A percentile compares a stretch with the other conserved stretches of the same genome.
Evolutionary conservation across 1,284 basidiomycete species (phyloP).

Genomic region (Rhodotorula glutinis): DNA sequence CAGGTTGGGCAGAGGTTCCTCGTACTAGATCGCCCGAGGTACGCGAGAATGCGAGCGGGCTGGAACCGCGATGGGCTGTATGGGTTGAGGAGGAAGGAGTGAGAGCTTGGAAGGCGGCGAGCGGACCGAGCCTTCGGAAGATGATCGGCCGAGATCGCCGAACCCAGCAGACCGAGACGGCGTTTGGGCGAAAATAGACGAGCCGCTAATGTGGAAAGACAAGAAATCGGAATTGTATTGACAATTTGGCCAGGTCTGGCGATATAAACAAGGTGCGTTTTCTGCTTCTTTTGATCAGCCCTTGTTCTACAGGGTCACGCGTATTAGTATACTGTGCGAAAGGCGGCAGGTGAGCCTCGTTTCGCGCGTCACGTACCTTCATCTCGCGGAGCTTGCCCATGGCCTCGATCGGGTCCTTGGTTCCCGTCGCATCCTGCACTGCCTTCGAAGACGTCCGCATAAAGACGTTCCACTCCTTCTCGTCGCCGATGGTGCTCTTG

Average conservation of each 20-base stretch:
- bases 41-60: background rate
- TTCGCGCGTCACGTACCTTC: slow-evolving; percentile 18
- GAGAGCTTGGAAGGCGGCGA: background rate
- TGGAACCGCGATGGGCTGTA: background rate
- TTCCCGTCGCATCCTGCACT: slow-evolving; percentile 31
- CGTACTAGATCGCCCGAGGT: slow-evolving; percentile 5
- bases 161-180: too few species aligned
- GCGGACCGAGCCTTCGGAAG: background rate
- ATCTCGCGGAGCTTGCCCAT: slow-evolving; percentile 34
- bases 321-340: background rate
- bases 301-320: slow-evolving; percentile 17
- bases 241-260: background rate
- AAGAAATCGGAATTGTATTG: background rate
- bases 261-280: too few species aligned
- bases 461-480: slow-evolving; percentile 81
- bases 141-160: background rate
- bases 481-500: slow-evolving; percentile 76
- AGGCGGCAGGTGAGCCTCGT: background rate
- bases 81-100: background rate
- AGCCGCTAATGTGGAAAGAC: too few species aligned
- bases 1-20: slow-evolving; percentile 4
- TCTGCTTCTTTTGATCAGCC: slow-evolving; percentile 4
- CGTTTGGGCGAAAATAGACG: too few species aligned
- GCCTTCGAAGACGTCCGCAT: slow-evolving; percentile 55
- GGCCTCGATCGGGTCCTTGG: slow-evolving; percentile 27